Base-by-base conservation (phyloP, 257 asterid genomes). In the Rhazya stricta region DNA sequence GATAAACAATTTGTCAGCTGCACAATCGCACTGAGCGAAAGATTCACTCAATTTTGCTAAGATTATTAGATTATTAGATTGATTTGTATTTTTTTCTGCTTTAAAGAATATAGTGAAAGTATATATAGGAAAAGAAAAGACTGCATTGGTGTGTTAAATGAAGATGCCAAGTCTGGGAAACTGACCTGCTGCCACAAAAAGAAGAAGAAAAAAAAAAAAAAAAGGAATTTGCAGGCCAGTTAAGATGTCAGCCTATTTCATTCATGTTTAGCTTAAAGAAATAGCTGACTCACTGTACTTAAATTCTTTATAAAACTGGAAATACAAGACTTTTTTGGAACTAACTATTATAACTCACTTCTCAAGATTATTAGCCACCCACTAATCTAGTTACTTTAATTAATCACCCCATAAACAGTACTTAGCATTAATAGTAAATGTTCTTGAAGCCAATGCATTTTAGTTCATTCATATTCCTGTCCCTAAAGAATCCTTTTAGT, bases 211-310 rank as follows among this genome's bases (percentile, higher is more conserved):
- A n/a, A n/a, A n/a, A n/a, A n/a, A n/a, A n/a, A n/a, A n/a, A n/a
- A 18, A 69, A 77, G 76, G 84, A 72, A 80, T 81, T 74, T 81
- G 82, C 87, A 78, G 79, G 42, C 68, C 81, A 41, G 70, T 56
- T 72, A 84, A 72, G 82, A 79, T 56, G 79, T 72, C 81, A 81
- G 78, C 74, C 51, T 74, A 41, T 71, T 82, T 74, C 71, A 54
- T 37, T 74, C 29, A 29, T n/a, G 43, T 74, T 72, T 80, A 69
- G 72, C 72, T 79, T 43, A 69, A 76, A 77, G 77, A 80, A 66
- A 50, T n/a, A 37, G 76, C 83, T 80, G 84, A 83, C 73, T 69
- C 53, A 39, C 78, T 80, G 81, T 73, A 68, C 46, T 72, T 67
- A 58, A n/a, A n/a, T 81, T 82, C 27, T 25, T 60, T 43, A 46